Evolutionary conservation across 2,329 filamentous ascomycete species (phyloP).

Genomic region (Fusarium papillatum): DNA sequence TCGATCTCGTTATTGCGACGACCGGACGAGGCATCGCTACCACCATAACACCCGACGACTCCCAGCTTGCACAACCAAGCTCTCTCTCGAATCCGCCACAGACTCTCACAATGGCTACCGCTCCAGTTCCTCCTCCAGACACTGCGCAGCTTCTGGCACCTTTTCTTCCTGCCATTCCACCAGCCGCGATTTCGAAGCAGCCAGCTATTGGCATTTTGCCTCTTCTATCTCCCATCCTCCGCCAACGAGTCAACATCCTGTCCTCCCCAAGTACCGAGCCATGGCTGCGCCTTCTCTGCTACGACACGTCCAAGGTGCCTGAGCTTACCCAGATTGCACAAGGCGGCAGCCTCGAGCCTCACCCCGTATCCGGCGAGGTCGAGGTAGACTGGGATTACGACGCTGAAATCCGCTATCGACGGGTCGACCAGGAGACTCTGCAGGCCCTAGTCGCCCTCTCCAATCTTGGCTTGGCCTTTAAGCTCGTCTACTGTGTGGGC

Average conservation of each 20-base stretch:
- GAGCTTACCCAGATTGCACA: slow-evolving; percentile 73
- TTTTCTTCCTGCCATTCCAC: slow-evolving; percentile 71
- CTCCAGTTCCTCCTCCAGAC: slow-evolving; percentile 58
- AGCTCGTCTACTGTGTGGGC: slow-evolving; percentile 77
- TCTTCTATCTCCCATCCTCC: slow-evolving; percentile 74
- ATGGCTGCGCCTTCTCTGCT: slow-evolving; percentile 82
- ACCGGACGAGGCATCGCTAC: slow-evolving; percentile 11
- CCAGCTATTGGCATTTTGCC: slow-evolving; percentile 70
- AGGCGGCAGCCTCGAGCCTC: slow-evolving; percentile 78
- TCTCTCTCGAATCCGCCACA: slow-evolving; percentile 12
- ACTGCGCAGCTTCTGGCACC: slow-evolving; percentile 63
- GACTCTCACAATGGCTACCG: slow-evolving; percentile 43
- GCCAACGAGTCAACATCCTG: slow-evolving; percentile 76
- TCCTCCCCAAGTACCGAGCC: slow-evolving; percentile 71
- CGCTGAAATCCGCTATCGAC: slow-evolving; percentile 72
- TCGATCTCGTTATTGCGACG: slow-evolving; percentile 7
- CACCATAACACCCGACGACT: slow-evolving; percentile 3
- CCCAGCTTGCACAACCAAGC: background rate
- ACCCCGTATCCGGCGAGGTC: slow-evolving; percentile 84
- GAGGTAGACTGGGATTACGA: slow-evolving; percentile 80
- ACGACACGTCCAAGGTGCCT: slow-evolving; percentile 69
- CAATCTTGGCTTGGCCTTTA: slow-evolving; percentile 73
- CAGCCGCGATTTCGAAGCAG: slow-evolving; percentile 69
- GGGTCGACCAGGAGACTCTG: slow-evolving; percentile 82
- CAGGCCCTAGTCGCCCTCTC: slow-evolving; percentile 74